Evolutionary conservation across 2,329 filamentous ascomycete species (phyloP).

Genomic region (Fragosphaeria purpurea): DNA sequence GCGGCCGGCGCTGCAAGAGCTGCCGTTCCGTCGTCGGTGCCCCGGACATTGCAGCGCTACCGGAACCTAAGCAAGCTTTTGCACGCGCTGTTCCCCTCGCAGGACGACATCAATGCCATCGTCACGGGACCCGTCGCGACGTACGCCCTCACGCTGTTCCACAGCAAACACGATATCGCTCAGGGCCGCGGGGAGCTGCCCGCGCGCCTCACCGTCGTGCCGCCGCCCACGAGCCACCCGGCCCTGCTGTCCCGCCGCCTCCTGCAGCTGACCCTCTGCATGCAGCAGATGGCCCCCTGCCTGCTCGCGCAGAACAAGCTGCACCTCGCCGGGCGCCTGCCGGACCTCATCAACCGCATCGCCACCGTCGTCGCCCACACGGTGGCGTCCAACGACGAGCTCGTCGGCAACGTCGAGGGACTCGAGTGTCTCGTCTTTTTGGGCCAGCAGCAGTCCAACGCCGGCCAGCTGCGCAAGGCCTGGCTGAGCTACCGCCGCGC

Average conservation of each 20-base stretch:
- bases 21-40: too few relatives aligned
- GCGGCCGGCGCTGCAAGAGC: too few relatives aligned
- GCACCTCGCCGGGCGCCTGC: constrained; percentile 15
- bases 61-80: constrained; percentile 23
- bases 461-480: constrained; percentile 42
- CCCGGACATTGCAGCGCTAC: constrained; percentile 12
- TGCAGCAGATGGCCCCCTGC: constrained; percentile 34
- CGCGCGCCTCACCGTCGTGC: constrained; percentile 19
- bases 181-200: constrained; percentile 17
- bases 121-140: constrained; percentile 15
- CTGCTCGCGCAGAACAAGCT: constrained; percentile 19
- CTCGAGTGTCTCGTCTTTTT: constrained; percentile 41
- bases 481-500: constrained; percentile 43
- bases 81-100: constrained; percentile 24
- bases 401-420: constrained; percentile 41
- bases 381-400: constrained; percentile 41
- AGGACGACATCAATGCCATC: constrained; percentile 24
- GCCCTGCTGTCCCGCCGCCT: constrained; percentile 37
- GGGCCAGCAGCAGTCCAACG: constrained; percentile 39
- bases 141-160: constrained; percentile 22
- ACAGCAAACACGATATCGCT: constrained; percentile 22
- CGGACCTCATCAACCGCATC: constrained; percentile 22
- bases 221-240: constrained; percentile 31
- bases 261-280: constrained; percentile 33
- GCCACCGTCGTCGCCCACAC: constrained; percentile 23